These are phyloP conservation scores for Metschnikowia orientalis DNA, from an alignment of 805 yeast genomes.

Conservation along the genomic window DNA sequence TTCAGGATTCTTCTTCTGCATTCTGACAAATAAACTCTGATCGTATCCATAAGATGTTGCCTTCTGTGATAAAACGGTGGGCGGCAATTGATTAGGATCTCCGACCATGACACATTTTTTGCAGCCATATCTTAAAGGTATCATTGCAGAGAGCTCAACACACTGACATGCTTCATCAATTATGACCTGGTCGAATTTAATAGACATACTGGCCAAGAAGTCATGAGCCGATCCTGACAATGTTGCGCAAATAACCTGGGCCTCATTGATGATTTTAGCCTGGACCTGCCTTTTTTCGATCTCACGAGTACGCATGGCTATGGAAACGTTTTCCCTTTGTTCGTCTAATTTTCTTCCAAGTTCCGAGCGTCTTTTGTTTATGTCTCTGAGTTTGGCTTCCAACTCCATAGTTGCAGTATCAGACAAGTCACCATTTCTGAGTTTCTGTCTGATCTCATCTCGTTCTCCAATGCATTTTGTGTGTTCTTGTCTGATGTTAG, in stretches of 20 bases:
- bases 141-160: constrained; percentile 86
- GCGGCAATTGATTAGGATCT: constrained; percentile 97
- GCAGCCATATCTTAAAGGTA: constrained; percentile 90
- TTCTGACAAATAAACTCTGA: constrained; percentile 89
- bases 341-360: constrained; percentile 72
- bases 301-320: constrained; percentile 70
- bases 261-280: constrained; percentile 61
- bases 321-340: constrained; percentile 67
- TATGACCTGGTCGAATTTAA: constrained; percentile 83
- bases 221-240: constrained; percentile 94
- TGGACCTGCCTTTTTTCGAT: constrained; percentile 73
- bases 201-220: constrained; percentile 65
- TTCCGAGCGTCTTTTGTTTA: constrained; percentile 60
- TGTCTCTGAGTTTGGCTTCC: constrained; percentile 48
- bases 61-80: constrained; percentile 86
- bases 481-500: constrained; percentile 46
- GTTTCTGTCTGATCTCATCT: constrained; percentile 45
- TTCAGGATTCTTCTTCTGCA: constrained; percentile 63
- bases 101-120: constrained; percentile 94
- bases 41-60: constrained; percentile 81
- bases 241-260: constrained; percentile 88
- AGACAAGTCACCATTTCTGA: constrained; percentile 23
- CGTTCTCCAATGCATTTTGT: constrained; percentile 53
- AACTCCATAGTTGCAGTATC: constrained; percentile 45
- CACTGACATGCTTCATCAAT: constrained; percentile 98